These are phyloP conservation scores for Asparagopsis taxiformis DNA, from an alignment of 31 red algal species.

Conservation along the genomic window DNA sequence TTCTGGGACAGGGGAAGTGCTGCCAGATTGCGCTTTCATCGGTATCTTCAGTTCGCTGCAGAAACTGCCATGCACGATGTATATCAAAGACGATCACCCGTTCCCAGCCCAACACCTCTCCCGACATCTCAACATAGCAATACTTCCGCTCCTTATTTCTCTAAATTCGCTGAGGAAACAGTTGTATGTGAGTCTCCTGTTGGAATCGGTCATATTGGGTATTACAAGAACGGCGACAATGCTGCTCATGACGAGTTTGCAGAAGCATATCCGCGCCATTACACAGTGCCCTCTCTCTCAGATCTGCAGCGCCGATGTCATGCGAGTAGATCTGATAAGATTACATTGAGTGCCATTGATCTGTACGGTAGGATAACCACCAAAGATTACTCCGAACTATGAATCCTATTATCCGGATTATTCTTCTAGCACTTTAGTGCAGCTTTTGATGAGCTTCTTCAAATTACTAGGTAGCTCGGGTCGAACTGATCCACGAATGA, in stretches of 20 bases:
- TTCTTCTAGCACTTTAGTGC: no score
- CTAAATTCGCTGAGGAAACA: no score
- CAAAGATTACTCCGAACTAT: no score
- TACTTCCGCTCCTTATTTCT: no score
- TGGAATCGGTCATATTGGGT: conserved; percentile 58
- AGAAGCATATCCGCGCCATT: background rate
- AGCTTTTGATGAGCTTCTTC: no score
- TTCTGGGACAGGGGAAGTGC: conserved; percentile 6
- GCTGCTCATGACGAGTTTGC: conserved; percentile 63
- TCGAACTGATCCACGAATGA: no score
- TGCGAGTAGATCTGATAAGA: background rate
- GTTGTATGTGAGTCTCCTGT: conserved; percentile 6
- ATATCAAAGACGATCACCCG: no score
- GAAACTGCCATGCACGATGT: conserved; percentile 3
- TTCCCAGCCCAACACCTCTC: no score
- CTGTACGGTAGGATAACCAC: background rate
- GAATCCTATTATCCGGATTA: no score
- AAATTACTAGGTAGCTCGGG: no score
- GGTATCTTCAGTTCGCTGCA: background rate
- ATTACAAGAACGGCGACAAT: conserved; percentile 56
- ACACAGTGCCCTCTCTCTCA: background rate
- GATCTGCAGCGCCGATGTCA: background rate
- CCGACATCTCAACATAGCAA: no score
- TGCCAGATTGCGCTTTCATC: background rate
- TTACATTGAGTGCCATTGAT: background rate